Percentiles rank a stretch among this genome's conserved stretches.
Evolutionary conservation across 2,329 filamentous ascomycete species (phyloP).

Genomic region (Penicillium corylophilum): DNA sequence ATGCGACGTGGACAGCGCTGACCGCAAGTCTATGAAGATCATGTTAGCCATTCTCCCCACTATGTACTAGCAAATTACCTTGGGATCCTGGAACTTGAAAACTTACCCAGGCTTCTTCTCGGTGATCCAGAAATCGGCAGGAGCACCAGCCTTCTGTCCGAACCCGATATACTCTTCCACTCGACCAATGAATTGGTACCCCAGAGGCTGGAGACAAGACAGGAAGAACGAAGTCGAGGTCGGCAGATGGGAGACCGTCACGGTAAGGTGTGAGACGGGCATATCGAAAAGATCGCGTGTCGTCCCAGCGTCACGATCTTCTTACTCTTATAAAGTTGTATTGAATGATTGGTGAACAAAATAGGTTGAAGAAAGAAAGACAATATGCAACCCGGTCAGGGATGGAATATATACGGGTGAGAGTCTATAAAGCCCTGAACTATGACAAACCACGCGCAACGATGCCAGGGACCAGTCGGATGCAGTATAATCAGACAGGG

Average conservation of each 20-base stretch:
- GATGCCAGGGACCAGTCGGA: slow-evolving; percentile 20
- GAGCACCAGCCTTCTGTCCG: slow-evolving; percentile 54
- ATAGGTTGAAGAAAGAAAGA: not conserved
- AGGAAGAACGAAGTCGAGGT: slow-evolving; percentile 82
- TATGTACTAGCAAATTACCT: slow-evolving; percentile 20
- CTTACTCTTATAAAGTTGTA: not conserved
- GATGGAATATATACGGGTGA: slow-evolving; percentile 24
- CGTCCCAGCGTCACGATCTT: slow-evolving; percentile 12
- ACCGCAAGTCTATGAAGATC: slow-evolving; percentile 44
- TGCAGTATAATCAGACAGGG: slow-evolving; percentile 8
- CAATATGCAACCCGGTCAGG: slow-evolving; percentile 5
- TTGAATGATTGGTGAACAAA: not conserved
- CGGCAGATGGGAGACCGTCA: slow-evolving; percentile 73
- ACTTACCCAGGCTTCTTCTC: slow-evolving; percentile 59
- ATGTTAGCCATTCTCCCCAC: slow-evolving; percentile 4
- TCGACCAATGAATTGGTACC: slow-evolving; percentile 68
- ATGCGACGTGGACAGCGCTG: slow-evolving; percentile 61
- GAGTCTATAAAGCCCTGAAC: slow-evolving; percentile 18
- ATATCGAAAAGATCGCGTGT: slow-evolving; percentile 39
- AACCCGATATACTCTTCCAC: slow-evolving; percentile 62
- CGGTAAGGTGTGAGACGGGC: slow-evolving; percentile 62
- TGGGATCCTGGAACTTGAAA: too few species aligned
- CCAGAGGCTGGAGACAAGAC: slow-evolving; percentile 72
- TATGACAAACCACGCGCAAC: slow-evolving; percentile 23
- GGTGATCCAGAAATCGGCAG: slow-evolving; percentile 63